Base-by-base conservation (phyloP, 2,329 filamentous ascomycete species). In the Monosporascus sp. region DNA sequence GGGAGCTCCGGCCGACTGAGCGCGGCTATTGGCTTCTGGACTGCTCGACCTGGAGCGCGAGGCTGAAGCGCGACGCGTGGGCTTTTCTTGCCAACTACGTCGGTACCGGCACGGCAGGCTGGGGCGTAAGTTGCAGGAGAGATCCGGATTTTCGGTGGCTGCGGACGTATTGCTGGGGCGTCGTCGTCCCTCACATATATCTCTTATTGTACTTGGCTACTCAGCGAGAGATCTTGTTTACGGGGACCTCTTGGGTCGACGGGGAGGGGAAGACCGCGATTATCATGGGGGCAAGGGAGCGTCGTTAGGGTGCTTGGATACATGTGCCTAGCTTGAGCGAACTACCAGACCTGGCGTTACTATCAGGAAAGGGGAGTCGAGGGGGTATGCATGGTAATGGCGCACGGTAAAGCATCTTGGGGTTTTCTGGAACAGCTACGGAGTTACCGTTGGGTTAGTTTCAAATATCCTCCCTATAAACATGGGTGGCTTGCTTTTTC, bases 161-260 rank as follows among this genome's bases (percentile, higher is more conserved):
- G 2, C 79, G 83, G 37, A 68, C 93, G 1, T 94, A 88, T 65
- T 89, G 89, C 63, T 96, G 89, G 85, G 91, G 88, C 0, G 80
- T 86, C 56, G 73, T 90, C 1, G 82, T 83, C 0, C 79, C 83
- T 51, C 86, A 95, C 62, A 77, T 89, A 37, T 96, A 90, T 67
- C 70, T 94, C 4, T 67, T 92, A 39, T 69, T 96, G 0, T 93
- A 88, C 65, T 70, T 91, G 15, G 87, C 84, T 0, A 93, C 86
- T 60, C 76, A 81, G 52, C 77, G 86, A 35, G 76, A 77, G 55
- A 69, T 92, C 17, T 78, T 80, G 54, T 74, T 72, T 6, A 79
- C 79, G 8, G 79, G 79, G 0, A 74, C 82, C 15, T 72, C 72
- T 47, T 96, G 90, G 89, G 69, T 86, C 49, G 90, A 85, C 68